phyloP scores from a whole-genome alignment of 2,329 filamentous ascomycete genomes.

The Neobulgaria alba region DNA sequence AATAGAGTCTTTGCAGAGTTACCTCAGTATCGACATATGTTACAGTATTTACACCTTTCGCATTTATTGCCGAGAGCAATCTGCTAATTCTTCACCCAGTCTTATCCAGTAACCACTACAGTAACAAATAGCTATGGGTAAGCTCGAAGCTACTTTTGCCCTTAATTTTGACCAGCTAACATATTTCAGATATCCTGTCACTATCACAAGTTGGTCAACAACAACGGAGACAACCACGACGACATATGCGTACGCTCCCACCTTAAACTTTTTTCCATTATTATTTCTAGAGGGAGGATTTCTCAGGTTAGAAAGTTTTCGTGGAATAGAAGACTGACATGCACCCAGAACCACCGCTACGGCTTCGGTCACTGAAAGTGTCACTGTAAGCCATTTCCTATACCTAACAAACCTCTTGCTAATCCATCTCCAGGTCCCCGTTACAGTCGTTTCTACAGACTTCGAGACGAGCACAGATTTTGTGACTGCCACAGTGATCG shows the following conservation, averaged over 20 bases:
- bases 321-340: background rate
- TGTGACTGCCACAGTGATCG: background rate
- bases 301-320: background rate
- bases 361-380: no score
- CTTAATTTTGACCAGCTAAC: no score
- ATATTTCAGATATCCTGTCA: background rate
- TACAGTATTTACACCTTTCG: background rate
- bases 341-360: no score
- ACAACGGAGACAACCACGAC: background rate
- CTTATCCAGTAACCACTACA: background rate
- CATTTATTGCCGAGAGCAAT: background rate
- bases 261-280: background rate
- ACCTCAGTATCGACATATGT: conserved; percentile 1
- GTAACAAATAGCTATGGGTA: background rate
- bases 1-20: no score
- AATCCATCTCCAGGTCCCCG: no score
- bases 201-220: background rate
- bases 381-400: background rate
- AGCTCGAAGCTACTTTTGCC: background rate
- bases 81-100: background rate
- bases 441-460: background rate
- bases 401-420: no score
- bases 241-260: background rate
- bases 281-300: background rate
- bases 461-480: conserved; percentile 2